Conservation (phyloP, 1,139 yeast genomes). For the Hyphopichia khmerensis region DNA sequence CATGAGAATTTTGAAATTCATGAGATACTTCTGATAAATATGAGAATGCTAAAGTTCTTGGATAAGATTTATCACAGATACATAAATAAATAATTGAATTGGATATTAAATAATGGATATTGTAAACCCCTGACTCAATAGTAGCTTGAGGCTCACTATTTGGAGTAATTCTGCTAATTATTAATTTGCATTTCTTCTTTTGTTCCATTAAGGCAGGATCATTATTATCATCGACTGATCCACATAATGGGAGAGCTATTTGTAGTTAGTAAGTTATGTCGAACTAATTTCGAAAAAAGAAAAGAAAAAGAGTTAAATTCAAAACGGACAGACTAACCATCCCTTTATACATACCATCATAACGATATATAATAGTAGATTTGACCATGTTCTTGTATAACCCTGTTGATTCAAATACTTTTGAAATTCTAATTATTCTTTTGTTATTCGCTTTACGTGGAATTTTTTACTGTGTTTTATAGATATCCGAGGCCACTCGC, state of each 20-base stretch:
- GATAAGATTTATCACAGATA: conserved; percentile 76
- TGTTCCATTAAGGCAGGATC: conserved; percentile 61
- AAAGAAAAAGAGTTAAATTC: no score
- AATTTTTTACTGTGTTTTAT: not conserved
- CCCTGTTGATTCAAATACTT: not conserved
- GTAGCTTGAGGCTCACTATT: conserved; percentile 85
- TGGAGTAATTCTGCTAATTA: conserved; percentile 74
- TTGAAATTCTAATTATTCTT: not conserved
- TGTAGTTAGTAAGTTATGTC: conserved; percentile 5
- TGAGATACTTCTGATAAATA: conserved; percentile 77
- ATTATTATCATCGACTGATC: conserved; percentile 85
- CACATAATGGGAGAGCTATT: conserved; percentile 80
- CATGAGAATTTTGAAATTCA: conserved; percentile 82
- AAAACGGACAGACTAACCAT: no score
- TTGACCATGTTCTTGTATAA: conserved; percentile 50
- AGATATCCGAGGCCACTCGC: no score
- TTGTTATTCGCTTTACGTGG: not conserved
- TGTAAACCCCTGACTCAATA: conserved; percentile 72
- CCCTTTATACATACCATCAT: conserved; percentile 53
- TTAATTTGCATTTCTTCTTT: conserved; percentile 79
- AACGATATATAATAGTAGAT: conserved; percentile 69
- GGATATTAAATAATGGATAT: conserved; percentile 71
- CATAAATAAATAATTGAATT: conserved; percentile 72
- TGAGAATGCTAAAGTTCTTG: conserved; percentile 85
- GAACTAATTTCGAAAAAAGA: no score